Evolutionary conservation across 2,329 filamentous ascomycete species (phyloP), one percentile per base, ranked within the genome.

Genomic region (Diaporthe sp.): DNA sequence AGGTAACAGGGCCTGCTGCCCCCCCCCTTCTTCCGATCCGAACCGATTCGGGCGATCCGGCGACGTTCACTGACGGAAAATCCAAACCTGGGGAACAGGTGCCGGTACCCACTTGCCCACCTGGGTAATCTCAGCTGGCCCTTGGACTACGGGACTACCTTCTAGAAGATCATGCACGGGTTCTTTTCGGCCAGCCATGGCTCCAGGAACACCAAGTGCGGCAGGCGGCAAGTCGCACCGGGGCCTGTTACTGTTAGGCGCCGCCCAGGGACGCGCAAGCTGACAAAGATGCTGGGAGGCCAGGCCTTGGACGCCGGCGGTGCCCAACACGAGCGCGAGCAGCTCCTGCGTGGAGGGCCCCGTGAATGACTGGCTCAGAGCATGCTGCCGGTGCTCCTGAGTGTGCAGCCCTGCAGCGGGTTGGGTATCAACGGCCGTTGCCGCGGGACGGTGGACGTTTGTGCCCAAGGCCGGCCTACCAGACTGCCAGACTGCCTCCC

Each of bases 391-490:
- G n/a, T 68, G 63, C 63, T 63, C 59, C 27, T 39, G 32, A 53
- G 63, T 30, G 44, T 77, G 73, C 78, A 74, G 79, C 78, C 78
- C 76, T 78, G 76, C 76, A 73, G 70, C 50, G 79, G 76, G 77
- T 79, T 78, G 78, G 78, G 81, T 81, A 82, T 78, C 78, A 80
- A 82, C 77, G 81, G 78, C 78, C 76, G 73, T 78, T 35, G 59
- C 50, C 56, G 66, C 27, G 72, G 47, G 37, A 76, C 47, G 47
- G 76, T 63, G 75, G 80, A 74, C 74, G 75, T 81, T 79, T 77
- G 73, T 81, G 80, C 80, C 81, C 81, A 81, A 82, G 30, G 66
- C 63, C 53, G 55, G 51, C 25, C 56, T 68, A 25, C 47, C 32
- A 25, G 32, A 39, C 55, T 37, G n/a, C 27, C 30, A 10, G 22